Conservation (phyloP, 441 rosid species). For the Syzygium syzygioides region DNA sequence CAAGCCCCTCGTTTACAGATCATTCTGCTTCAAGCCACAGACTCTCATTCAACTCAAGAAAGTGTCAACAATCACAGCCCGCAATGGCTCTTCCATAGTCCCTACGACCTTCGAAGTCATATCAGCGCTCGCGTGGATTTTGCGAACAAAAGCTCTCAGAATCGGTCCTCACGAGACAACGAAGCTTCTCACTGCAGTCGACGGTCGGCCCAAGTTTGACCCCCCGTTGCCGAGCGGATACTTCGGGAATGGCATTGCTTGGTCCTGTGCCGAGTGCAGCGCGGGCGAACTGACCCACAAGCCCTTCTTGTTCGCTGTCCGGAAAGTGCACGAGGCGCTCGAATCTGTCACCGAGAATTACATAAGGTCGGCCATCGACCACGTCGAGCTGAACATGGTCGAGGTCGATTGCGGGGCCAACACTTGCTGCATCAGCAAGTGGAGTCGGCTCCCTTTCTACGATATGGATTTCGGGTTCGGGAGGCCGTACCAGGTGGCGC, state of each 20-base stretch:
- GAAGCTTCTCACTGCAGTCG: background rate
- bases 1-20: background rate
- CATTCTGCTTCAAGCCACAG: background rate
- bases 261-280: background rate
- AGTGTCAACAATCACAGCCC: background rate
- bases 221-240: background rate
- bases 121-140: background rate
- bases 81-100: background rate
- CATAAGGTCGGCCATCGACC: background rate
- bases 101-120: background rate
- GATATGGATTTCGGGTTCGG: background rate
- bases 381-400: background rate
- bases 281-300: background rate
- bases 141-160: background rate
- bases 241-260: background rate
- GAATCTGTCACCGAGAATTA: background rate
- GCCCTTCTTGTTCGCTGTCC: background rate
- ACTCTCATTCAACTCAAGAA: background rate
- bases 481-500: background rate
- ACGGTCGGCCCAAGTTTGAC: background rate
- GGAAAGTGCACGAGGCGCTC: background rate
- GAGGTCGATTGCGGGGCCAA: background rate
- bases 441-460: background rate
- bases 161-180: background rate
- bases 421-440: background rate